Base-by-base conservation (phyloP, 2,329 filamentous ascomycete genomes). In the Colletotrichum musae region DNA sequence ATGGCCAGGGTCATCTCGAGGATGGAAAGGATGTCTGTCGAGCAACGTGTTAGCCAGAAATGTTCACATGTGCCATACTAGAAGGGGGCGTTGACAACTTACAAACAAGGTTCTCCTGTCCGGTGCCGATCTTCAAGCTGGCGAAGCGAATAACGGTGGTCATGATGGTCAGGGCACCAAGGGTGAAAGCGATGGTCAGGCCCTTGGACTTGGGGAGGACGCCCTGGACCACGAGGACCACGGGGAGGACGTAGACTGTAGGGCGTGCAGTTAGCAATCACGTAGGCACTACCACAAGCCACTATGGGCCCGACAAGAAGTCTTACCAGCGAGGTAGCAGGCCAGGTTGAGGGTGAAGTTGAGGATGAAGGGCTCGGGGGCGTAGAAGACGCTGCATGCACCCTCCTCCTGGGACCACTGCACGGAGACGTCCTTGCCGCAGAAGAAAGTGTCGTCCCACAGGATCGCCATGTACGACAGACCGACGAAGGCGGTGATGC, bases 361-460 rank as follows among this genome's bases (percentile, higher is more conserved):
- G 50, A 79, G 73, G 53, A 79, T 78, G 52, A 80, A 79, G 1
- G 78, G 77, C 50, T 75, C 72, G 0, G 77, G 73, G 0, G 78
- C 78, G 16, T 77, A 80, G 10, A 80, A 80, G 16, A 80, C 78
- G 57, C 76, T 80, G 68, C 78, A 80, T 6, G 78, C 77, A 2
- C 77, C 78, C 3, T 80, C 77, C 36, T 80, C 77, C 43, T 79
- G 77, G 0, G 77, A 79, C 78, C 78, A 80, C 52, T 80, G 78
- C 1, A 80, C 70, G 0, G 77, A 77, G 10, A 80, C 78, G 24
- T 79, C 67, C 52, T 73, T 74, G 43, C 78, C 78, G 18, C 78
- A 80, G 71, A 77, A 80, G 70, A 80, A 80, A 1, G 78, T 80
- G 12, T 80, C 78, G 1, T 77, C 75, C 63, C 73, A 80, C 5